Percentiles rank a stretch among this genome's conserved stretches.
Conservation (phyloP, 2,329 filamentous ascomycete genomes). For the Ophiostoma tasmaniense region DNA sequence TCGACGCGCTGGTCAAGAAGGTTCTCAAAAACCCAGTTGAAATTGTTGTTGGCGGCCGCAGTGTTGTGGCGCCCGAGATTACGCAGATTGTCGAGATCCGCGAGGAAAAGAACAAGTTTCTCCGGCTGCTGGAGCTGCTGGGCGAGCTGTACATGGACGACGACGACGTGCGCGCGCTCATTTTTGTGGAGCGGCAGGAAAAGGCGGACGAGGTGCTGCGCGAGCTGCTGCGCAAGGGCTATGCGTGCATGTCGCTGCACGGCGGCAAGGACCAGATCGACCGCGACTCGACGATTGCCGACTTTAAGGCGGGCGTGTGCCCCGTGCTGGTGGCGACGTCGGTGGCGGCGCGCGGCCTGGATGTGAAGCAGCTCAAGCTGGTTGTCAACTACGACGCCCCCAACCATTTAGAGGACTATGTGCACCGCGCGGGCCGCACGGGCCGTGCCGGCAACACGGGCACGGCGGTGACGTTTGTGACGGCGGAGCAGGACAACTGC, state of each 20-base stretch:
- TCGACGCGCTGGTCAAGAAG: conserved; percentile 85
- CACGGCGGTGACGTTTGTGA: conserved; percentile 89
- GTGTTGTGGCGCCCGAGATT: conserved; percentile 82
- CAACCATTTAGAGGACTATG: conserved; percentile 93
- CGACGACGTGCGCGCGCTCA: conserved; percentile 79
- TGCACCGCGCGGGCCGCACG: conserved; percentile 87
- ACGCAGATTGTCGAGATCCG: conserved; percentile 87
- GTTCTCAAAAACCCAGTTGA: conserved; percentile 78
- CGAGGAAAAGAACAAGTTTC: conserved; percentile 73
- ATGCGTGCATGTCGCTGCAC: conserved; percentile 88
- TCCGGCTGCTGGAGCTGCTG: conserved; percentile 74
- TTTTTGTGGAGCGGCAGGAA: conserved; percentile 90
- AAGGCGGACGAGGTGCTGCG: conserved; percentile 73
- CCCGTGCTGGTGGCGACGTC: conserved; percentile 91
- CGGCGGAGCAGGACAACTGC: conserved; percentile 83
- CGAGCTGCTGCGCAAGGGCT: conserved; percentile 73
- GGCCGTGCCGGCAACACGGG: conserved; percentile 91
- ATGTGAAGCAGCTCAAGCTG: conserved; percentile 91
- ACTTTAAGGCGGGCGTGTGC: conserved; percentile 86
- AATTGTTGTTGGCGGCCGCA: conserved; percentile 84
- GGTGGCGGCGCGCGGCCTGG: conserved; percentile 85
- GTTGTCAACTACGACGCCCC: conserved; percentile 94
- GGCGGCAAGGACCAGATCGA: conserved; percentile 91
- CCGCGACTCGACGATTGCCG: conserved; percentile 80
- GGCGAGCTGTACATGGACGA: conserved; percentile 80